Conservation (phyloP, 768 basidiomycete genomes). For the Rhodotorula paludigena region DNA sequence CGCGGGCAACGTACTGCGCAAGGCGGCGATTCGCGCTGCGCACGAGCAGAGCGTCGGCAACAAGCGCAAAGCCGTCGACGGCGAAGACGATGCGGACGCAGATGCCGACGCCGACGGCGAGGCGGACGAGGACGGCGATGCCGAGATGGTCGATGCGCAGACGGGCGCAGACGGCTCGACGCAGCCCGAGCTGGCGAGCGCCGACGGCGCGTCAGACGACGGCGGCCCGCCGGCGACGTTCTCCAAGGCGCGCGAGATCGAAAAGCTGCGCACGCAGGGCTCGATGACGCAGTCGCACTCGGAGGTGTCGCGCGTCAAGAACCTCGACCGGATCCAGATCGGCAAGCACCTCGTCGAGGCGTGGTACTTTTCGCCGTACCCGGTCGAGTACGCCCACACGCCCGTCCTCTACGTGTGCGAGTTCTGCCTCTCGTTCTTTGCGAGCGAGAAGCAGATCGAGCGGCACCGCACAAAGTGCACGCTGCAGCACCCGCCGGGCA, state of each 20-base stretch:
- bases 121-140: slow-evolving; percentile 31
- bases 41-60: slow-evolving; percentile 25
- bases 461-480: slow-evolving; percentile 89
- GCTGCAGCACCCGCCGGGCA: slow-evolving; percentile 89
- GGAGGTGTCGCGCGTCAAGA: slow-evolving; percentile 96
- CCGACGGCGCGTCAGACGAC: slow-evolving; percentile 14
- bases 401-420: slow-evolving; percentile 96
- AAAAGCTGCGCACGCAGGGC: slow-evolving; percentile 92
- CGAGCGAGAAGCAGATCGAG: slow-evolving; percentile 80
- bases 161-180: slow-evolving; percentile 59
- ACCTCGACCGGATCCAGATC: slow-evolving; percentile 92
- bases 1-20: slow-evolving; percentile 33
- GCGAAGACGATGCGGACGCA: slow-evolving; percentile 30
- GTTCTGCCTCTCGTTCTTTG: slow-evolving; percentile 91
- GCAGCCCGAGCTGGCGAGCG: background rate
- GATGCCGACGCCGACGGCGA: slow-evolving; percentile 33
- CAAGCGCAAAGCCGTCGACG: slow-evolving; percentile 41
- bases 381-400: slow-evolving; percentile 93
- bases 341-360: slow-evolving; percentile 95
- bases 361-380: slow-evolving; percentile 99
- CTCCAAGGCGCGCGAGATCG: slow-evolving; percentile 98
- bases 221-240: slow-evolving; percentile 63
- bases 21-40: slow-evolving; percentile 50
- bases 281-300: slow-evolving; percentile 99
- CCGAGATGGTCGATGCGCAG: slow-evolving; percentile 39